A percentile compares a stretch with the other conserved stretches of the same genome.
Conservation (phyloP, 2,329 filamentous ascomycete genomes). For the Graphilbum sp. region DNA sequence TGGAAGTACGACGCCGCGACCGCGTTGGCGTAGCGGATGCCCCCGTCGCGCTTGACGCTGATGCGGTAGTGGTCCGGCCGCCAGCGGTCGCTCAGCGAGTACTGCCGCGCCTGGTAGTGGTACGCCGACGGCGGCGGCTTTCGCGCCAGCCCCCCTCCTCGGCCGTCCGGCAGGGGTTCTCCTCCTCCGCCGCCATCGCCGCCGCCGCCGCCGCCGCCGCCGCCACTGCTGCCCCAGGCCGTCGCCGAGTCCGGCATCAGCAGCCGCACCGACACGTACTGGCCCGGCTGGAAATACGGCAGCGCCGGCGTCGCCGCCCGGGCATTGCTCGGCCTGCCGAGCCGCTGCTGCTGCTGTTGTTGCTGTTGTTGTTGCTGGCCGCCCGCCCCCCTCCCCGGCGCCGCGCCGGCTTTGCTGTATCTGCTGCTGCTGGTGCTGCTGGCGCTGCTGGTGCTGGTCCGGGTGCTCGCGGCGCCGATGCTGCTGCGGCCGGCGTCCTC, state of each 20-base stretch:
- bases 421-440: neutral
- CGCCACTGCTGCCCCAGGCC: neutral
- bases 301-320: slow-evolving; percentile 19
- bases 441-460: neutral
- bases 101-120: slow-evolving; percentile 51
- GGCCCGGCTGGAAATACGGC: slow-evolving; percentile 49
- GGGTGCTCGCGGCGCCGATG: neutral
- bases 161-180: too few relatives aligned
- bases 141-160: too few relatives aligned
- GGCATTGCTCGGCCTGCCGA: neutral
- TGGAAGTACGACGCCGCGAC: slow-evolving; percentile 30
- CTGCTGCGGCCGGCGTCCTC: neutral
- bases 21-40: slow-evolving; percentile 25
- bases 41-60: slow-evolving; percentile 51
- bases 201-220: neutral
- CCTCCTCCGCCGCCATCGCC: too few relatives aligned
- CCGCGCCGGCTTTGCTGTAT: too few relatives aligned
- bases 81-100: slow-evolving; percentile 53
- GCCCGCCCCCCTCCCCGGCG: too few relatives aligned
- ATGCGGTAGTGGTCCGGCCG: slow-evolving; percentile 44
- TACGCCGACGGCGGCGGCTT: slow-evolving; percentile 21
- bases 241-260: slow-evolving; percentile 25
- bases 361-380: neutral
- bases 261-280: slow-evolving; percentile 52
- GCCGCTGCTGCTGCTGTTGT: neutral